A percentile compares a stretch with the other conserved stretches of the same genome.
phyloP scores from a whole-genome alignment of 257 asterid species.

The Rhazya stricta region DNA sequence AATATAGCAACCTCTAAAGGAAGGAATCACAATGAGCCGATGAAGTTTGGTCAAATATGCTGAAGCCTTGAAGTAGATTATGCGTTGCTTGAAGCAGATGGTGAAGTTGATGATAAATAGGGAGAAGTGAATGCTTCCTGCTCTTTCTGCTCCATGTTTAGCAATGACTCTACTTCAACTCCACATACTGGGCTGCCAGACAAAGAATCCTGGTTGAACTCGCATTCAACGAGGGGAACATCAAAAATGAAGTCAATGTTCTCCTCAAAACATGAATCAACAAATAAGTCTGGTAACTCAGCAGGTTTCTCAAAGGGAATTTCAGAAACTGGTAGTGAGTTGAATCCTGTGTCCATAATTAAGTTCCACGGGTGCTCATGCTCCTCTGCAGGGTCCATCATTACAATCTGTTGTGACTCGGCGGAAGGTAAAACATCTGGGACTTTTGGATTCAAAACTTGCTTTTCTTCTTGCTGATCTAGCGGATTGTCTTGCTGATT shows the following conservation, averaged over 20 bases:
- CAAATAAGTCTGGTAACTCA: slow-evolving; percentile 43
- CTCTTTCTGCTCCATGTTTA: slow-evolving; percentile 23
- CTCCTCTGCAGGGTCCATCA: slow-evolving; percentile 39
- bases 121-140: slow-evolving; percentile 26
- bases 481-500: slow-evolving; percentile 15
- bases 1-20: neutral
- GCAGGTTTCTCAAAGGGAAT: slow-evolving; percentile 39
- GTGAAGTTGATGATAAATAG: slow-evolving; percentile 36
- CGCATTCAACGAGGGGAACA: slow-evolving; percentile 25
- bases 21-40: neutral
- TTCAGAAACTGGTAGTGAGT: slow-evolving; percentile 38
- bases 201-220: slow-evolving; percentile 28
- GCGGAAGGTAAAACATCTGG: slow-evolving; percentile 23
- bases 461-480: slow-evolving; percentile 19
- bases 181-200: slow-evolving; percentile 21
- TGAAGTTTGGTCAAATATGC: neutral
- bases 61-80: neutral
- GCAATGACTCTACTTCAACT: slow-evolving; percentile 15
- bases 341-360: slow-evolving; percentile 45
- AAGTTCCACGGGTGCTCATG: slow-evolving; percentile 65
- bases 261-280: slow-evolving; percentile 50
- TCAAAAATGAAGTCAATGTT: slow-evolving; percentile 53
- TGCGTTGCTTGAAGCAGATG: slow-evolving; percentile 28
- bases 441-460: slow-evolving; percentile 15
- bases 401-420: slow-evolving; percentile 22